A percentile compares a stretch with the other conserved stretches of the same genome.
Evolutionary conservation across 75 land plant species (phyloP).

Genomic region (Cryptomeria japonica): DNA sequence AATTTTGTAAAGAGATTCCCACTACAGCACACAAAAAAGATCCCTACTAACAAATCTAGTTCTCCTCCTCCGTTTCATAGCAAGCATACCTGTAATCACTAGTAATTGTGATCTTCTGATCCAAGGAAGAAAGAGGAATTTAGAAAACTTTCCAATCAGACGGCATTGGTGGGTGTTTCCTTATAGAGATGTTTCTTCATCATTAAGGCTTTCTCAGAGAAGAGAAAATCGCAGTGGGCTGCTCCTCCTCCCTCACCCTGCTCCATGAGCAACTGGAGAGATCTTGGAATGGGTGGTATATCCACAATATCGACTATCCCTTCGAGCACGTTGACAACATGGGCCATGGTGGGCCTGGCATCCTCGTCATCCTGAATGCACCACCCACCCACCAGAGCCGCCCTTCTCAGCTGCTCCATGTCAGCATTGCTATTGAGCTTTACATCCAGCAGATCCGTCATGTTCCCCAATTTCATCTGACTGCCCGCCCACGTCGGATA

Average conservation of each 20-base stretch:
- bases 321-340: slow-evolving; percentile 81
- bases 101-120: neutral
- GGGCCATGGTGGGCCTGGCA: slow-evolving; percentile 69
- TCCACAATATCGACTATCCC: slow-evolving; percentile 49
- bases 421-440: slow-evolving; percentile 22
- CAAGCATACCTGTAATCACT: neutral
- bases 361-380: slow-evolving; percentile 70
- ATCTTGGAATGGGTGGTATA: neutral
- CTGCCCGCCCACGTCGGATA: slow-evolving; percentile 61
- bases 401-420: slow-evolving; percentile 33
- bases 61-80: neutral
- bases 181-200: neutral
- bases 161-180: neutral
- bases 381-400: slow-evolving; percentile 72
- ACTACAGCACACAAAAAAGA: neutral
- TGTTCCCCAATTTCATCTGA: slow-evolving; percentile 45
- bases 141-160: neutral
- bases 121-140: too few species aligned
- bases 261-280: neutral
- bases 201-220: neutral
- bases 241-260: neutral
- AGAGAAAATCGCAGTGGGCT: neutral
- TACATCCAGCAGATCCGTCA: slow-evolving; percentile 54
- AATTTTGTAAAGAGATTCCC: neutral
- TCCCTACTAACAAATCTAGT: too few species aligned